phyloP scores from a whole-genome alignment of 129 eudicot species.

The Gnaphalium uliginosum region DNA sequence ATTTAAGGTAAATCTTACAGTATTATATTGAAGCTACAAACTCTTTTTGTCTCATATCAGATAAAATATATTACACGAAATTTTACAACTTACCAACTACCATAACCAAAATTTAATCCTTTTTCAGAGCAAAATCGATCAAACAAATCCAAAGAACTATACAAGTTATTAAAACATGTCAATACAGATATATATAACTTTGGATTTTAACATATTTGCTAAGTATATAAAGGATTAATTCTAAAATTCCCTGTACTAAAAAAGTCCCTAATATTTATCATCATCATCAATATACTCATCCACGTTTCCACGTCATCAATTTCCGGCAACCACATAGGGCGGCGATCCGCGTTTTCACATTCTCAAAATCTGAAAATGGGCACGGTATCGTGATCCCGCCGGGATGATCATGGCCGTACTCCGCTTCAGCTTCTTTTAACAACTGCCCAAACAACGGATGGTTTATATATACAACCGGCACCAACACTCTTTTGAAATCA shows the following conservation, averaged over 20 bases:
- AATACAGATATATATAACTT: not conserved
- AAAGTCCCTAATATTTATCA: not conserved
- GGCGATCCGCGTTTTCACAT: constrained; percentile 57
- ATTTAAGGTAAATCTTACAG: too few relatives aligned
- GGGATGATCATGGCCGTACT: constrained; percentile 76
- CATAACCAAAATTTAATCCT: not conserved
- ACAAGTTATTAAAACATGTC: not conserved
- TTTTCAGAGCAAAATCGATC: not conserved
- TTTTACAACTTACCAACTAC: not conserved
- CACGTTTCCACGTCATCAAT: constrained; percentile 47
- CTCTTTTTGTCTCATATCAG: not conserved
- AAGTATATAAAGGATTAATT: not conserved
- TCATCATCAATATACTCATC: constrained; percentile 37
- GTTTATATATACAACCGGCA: constrained; percentile 82
- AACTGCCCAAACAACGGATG: constrained; percentile 83
- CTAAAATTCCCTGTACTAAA: not conserved
- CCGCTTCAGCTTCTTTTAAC: constrained; percentile 76
- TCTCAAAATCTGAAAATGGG: constrained; percentile 83
- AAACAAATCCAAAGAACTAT: not conserved
- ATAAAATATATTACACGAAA: not conserved
- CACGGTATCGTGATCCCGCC: constrained; percentile 94
- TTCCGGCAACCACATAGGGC: constrained; percentile 63
- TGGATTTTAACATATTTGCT: not conserved
- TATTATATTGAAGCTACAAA: not conserved
- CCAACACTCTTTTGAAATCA: constrained; percentile 63